phyloP scores from a whole-genome alignment of 176 grass and related monocot genomes.

The Aegilops umbellulata region DNA sequence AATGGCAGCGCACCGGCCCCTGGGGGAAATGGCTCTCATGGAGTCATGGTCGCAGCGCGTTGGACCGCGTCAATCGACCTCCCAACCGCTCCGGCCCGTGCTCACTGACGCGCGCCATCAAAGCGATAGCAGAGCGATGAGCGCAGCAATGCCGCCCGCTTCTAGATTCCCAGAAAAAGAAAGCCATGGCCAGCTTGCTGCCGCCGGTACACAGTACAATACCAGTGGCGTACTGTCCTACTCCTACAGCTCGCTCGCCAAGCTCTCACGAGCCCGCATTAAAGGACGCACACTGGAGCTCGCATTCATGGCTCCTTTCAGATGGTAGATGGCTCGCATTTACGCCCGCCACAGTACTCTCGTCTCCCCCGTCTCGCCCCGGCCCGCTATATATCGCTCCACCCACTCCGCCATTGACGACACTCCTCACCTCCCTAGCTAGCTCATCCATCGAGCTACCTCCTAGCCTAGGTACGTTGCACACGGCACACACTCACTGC shows the following conservation, averaged over 20 bases:
- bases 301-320: constrained; percentile 51
- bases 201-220: constrained; percentile 14
- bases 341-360: constrained; percentile 15
- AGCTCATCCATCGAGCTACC: not conserved
- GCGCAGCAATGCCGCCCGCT: not conserved
- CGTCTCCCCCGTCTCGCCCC: not conserved
- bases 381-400: constrained; percentile 36
- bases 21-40: no score
- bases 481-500: not conserved
- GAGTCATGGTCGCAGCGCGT: not conserved
- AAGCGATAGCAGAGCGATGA: no score
- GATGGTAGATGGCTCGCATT: constrained; percentile 49
- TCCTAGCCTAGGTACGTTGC: not conserved
- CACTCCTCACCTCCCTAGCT: not conserved
- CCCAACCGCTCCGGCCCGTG: constrained; percentile 34
- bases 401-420: not conserved
- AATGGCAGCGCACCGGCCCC: not conserved
- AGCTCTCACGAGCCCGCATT: constrained; percentile 30
- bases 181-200: constrained; percentile 26
- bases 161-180: not conserved
- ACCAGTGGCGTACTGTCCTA: not conserved
- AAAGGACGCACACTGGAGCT: constrained; percentile 33
- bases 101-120: constrained; percentile 24
- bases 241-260: not conserved
- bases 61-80: not conserved